Evolutionary conservation across 2,329 filamentous ascomycete genomes (phyloP).

Genomic region (Fusarium sp.): DNA sequence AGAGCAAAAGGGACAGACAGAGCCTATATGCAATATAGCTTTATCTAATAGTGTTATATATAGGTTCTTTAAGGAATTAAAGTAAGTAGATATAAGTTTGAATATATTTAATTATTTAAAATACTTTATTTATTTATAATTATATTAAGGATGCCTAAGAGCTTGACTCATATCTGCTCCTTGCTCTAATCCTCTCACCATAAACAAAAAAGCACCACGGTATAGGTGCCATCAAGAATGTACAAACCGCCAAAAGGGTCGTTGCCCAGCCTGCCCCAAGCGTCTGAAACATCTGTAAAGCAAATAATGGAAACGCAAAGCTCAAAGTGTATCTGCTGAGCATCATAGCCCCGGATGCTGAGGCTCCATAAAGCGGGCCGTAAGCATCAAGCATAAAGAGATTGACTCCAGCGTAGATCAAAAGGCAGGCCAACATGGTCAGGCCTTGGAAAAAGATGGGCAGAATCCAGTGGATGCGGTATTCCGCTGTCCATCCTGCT

Average conservation of each 20-base stretch:
- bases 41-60: too few relatives aligned
- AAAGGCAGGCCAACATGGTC: conserved; percentile 15
- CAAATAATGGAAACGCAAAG: conserved; percentile 29
- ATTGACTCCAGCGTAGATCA: conserved; percentile 26
- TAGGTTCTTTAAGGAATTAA: too few relatives aligned
- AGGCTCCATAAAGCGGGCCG: conserved; percentile 23
- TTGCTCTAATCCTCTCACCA: conserved; percentile 1
- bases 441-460: conserved; percentile 25
- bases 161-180: conserved; percentile 32
- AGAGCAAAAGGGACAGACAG: too few relatives aligned
- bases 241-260: conserved; percentile 4
- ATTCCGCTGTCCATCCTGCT: conserved; percentile 32
- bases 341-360: conserved; percentile 32
- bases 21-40: too few relatives aligned
- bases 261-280: conserved; percentile 28
- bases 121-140: too few relatives aligned
- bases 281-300: conserved; percentile 28
- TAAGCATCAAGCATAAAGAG: conserved; percentile 34
- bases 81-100: too few relatives aligned
- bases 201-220: conserved; percentile 32
- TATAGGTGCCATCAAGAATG: conserved; percentile 28
- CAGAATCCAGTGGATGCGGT: conserved; percentile 9
- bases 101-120: too few relatives aligned
- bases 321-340: conserved; percentile 26
- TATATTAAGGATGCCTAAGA: neutral